phyloP scores from a whole-genome alignment of 768 basidiomycete genomes.

The Suillus fuscotomentosus region DNA sequence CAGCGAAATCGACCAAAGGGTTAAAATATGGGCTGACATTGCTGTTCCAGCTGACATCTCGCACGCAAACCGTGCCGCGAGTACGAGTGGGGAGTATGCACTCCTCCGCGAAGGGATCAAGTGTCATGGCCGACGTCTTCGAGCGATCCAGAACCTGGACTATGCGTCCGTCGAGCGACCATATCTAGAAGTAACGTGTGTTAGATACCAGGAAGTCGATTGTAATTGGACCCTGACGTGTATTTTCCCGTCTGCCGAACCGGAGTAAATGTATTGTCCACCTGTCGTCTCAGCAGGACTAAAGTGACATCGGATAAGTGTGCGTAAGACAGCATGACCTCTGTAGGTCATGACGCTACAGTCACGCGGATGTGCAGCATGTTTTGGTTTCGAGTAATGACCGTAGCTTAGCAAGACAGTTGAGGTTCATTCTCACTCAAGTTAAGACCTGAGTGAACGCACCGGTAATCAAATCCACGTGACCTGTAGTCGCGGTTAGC shows the following conservation, averaged over 20 bases:
- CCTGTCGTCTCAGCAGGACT: slow-evolving; percentile 92
- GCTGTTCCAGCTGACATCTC: slow-evolving; percentile 96
- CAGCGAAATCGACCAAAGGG: neutral
- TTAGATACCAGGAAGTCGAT: slow-evolving; percentile 6
- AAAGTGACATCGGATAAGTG: slow-evolving; percentile 95
- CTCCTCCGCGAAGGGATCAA: slow-evolving; percentile 70
- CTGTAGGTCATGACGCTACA: slow-evolving; percentile 96
- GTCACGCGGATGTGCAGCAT: slow-evolving; percentile 75
- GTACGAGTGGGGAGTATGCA: slow-evolving; percentile 24
- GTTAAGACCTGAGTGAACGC: slow-evolving; percentile 16
- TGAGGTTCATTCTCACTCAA: slow-evolving; percentile 11
- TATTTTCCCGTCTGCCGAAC: slow-evolving; percentile 80
- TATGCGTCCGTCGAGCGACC: slow-evolving; percentile 88
- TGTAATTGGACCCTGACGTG: slow-evolving; percentile 52
- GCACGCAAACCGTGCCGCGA: slow-evolving; percentile 56
- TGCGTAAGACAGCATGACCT: slow-evolving; percentile 86
- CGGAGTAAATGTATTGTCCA: slow-evolving; percentile 91
- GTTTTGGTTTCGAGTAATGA: slow-evolving; percentile 61
- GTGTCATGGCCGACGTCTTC: slow-evolving; percentile 64
- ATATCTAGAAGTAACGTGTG: slow-evolving; percentile 57
- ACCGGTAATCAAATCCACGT: slow-evolving; percentile 80
- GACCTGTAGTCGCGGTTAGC: slow-evolving; percentile 52
- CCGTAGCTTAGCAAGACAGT: slow-evolving; percentile 45
- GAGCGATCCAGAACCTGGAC: slow-evolving; percentile 84
- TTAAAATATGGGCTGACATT: slow-evolving; percentile 7